Evolutionary conservation across 169 alveolate genomes (phyloP).

Genomic region (Neospora caninum): DNA sequence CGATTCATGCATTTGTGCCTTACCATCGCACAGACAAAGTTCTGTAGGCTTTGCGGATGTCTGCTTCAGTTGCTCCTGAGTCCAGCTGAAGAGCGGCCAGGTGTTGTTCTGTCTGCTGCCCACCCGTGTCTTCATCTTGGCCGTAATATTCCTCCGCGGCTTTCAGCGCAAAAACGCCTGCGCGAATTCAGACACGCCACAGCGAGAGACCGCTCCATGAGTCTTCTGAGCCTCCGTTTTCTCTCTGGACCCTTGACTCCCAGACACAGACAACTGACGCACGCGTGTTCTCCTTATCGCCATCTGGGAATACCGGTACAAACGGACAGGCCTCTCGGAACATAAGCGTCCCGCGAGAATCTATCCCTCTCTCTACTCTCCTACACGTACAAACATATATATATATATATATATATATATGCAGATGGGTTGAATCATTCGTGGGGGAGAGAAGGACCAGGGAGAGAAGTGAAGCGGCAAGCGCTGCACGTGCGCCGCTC

Average conservation of each 20-base stretch:
- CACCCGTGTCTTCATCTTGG: constrained; percentile 46
- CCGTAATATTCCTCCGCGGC: constrained; percentile 66
- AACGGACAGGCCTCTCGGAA: not conserved
- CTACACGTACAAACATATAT: not conserved
- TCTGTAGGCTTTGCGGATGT: constrained; percentile 51
- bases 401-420: constrained; percentile 8
- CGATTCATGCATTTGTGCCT: not conserved
- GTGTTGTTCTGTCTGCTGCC: constrained; percentile 51
- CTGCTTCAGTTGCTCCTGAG: constrained; percentile 51
- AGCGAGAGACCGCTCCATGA: too few relatives aligned
- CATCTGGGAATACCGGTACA: too few relatives aligned
- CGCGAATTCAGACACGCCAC: not conserved
- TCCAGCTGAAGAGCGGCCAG: constrained; percentile 49
- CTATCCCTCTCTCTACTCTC: not conserved
- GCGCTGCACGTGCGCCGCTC: not conserved
- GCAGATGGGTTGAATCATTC: not conserved
- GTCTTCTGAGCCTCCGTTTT: too few relatives aligned
- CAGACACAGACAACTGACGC: too few relatives aligned
- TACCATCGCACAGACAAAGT: constrained; percentile 61
- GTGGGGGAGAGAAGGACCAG: not conserved
- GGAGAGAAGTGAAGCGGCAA: not conserved
- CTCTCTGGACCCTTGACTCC: too few relatives aligned
- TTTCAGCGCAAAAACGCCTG: constrained; percentile 53
- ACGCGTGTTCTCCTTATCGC: too few relatives aligned
- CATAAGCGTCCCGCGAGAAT: not conserved